Conservation (phyloP, 805 yeast species). For the Lipomyces orientalis region DNA sequence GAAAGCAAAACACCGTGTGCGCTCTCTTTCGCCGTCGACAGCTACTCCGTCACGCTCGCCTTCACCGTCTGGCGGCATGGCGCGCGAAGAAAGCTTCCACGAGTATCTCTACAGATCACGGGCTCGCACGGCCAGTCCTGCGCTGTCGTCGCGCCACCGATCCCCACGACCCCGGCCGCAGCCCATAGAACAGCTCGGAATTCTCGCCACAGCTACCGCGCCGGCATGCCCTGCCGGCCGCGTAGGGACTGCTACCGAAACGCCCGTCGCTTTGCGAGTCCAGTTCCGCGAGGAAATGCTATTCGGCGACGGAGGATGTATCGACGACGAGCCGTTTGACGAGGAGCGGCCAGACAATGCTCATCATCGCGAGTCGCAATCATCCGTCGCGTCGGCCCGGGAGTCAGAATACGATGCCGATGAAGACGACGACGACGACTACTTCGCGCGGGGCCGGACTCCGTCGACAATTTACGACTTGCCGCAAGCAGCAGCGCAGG, state of each 20-base stretch:
- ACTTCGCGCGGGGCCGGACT: not conserved
- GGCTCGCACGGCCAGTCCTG: not conserved
- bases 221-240: not conserved
- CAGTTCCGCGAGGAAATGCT: constrained; percentile 23
- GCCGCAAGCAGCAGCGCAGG: not conserved
- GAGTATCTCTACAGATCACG: not conserved
- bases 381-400: not conserved
- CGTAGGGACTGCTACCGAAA: not conserved
- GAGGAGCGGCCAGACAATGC: not conserved
- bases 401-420: constrained; percentile 25
- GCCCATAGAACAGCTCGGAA: not conserved
- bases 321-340: constrained; percentile 12
- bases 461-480: not conserved
- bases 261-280: constrained; percentile 16
- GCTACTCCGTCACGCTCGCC: not conserved
- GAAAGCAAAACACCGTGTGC: not conserved
- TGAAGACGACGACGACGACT: constrained; percentile 5
- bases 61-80: not conserved
- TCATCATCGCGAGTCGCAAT: constrained; percentile 4
- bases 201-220: not conserved
- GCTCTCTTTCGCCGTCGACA: constrained; percentile 3
- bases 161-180: constrained; percentile 2
- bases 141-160: not conserved
- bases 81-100: not conserved
- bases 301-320: constrained; percentile 17